These are phyloP conservation scores for Calonectria fujianensis DNA, from an alignment of 2,329 filamentous ascomycete genomes.

Conservation along the genomic window DNA sequence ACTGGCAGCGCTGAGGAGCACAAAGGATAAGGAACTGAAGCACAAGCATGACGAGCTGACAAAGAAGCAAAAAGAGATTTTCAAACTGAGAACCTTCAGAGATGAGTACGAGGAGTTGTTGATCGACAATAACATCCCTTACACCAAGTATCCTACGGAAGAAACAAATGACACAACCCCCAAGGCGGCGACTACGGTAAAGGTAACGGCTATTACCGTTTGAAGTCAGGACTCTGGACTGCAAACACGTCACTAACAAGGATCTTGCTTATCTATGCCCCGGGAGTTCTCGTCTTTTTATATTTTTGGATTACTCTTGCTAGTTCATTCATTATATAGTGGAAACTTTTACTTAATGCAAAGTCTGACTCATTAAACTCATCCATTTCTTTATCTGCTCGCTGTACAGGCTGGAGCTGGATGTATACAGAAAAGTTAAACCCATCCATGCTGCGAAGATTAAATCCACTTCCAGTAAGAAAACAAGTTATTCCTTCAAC, in stretches of 20 bases:
- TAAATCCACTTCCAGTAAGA: too few relatives aligned
- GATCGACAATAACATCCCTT: neutral
- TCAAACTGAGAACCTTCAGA: neutral
- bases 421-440: too few relatives aligned
- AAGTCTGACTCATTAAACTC: neutral
- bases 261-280: neutral
- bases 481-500: too few relatives aligned
- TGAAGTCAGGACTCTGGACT: neutral
- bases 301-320: neutral
- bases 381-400: too few relatives aligned
- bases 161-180: neutral
- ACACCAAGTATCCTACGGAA: neutral
- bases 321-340: neutral
- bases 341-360: neutral
- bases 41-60: too few relatives aligned
- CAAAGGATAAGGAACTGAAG: too few relatives aligned
- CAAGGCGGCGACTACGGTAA: too few relatives aligned
- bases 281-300: neutral
- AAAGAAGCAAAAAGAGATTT: too few relatives aligned
- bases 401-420: too few relatives aligned
- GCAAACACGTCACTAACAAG: neutral
- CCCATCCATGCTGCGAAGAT: too few relatives aligned
- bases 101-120: neutral
- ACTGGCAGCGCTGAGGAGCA: neutral
- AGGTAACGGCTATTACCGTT: too few relatives aligned